Base-by-base conservation (phyloP, 306 rosid species). In the Amphicarpaea edgeworthii region DNA sequence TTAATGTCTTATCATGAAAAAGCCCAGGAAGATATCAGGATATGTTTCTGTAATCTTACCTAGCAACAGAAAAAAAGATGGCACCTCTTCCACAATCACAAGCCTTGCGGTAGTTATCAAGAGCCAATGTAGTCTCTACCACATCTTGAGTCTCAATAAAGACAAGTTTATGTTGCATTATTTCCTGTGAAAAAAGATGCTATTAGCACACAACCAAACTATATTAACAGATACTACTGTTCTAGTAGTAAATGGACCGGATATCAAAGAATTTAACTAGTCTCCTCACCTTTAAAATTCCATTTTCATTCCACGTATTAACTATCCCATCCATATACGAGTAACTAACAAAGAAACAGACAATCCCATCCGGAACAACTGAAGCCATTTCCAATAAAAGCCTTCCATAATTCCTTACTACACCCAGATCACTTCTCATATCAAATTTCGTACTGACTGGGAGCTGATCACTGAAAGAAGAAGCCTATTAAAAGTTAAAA, bases 41-140 rank as follows among this genome's bases (percentile, higher is more conserved):
- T 62, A 81, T 63, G 70, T 46, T 76, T 68, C 17, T 12, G 45
- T 26, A 43, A 53, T 43, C 76, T 43, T 81, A 94, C 97, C 97
- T 92, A 34, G 98, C 98, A 60, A 94, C 98, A 49, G 98, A 94
- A 72, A 94, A 87, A 82, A 94, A 94, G 43, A 94, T 91, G 78
- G 98, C 97, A 76, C 96, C 98, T 85, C 98, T 88, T 84, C 98
- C 97, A 81, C 97, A 94, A 81, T 94, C 98, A 75, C 98, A 92
- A 73, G 98, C 98, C 81, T 89, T 94, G 58, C 91, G 96, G 78
- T 92, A 94, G 84, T 94, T 94, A 79, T 94, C 96, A 58, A 92
- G 97, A 76, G 98, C 98, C 87, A 94, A 79, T 1, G 98, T 94
- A 37, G 98, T 94, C 84, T 94, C 98, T 49, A 94, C 96, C 53